Evolutionary conservation across 2,329 filamentous ascomycete genomes (phyloP).

Genomic region (Hortaea sp.): DNA sequence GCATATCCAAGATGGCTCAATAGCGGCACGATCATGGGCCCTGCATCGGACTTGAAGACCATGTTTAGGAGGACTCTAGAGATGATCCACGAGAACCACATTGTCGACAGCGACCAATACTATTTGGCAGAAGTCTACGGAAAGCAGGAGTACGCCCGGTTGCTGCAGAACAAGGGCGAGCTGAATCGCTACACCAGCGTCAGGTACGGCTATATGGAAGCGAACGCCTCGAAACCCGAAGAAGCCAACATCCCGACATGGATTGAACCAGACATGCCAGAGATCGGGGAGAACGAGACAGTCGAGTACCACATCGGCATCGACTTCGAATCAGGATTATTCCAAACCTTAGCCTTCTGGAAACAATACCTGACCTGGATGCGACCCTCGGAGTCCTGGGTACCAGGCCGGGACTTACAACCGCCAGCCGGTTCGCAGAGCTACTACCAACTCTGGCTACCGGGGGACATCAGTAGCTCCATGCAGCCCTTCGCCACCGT

Average conservation of each 20-base stretch:
- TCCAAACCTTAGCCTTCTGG: slow-evolving; percentile 31
- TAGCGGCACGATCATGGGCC: slow-evolving; percentile 37
- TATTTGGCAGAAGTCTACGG: slow-evolving; percentile 44
- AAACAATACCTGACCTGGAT: slow-evolving; percentile 24
- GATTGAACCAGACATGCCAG: slow-evolving; percentile 6
- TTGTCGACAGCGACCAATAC: slow-evolving; percentile 30
- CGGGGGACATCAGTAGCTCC: neutral
- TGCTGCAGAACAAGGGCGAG: slow-evolving; percentile 26
- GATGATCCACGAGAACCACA: slow-evolving; percentile 26
- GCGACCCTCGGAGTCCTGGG: slow-evolving; percentile 8
- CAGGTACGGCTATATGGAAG: slow-evolving; percentile 1
- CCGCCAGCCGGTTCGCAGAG: slow-evolving; percentile 1
- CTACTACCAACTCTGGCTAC: slow-evolving; percentile 2
- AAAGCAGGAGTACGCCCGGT: slow-evolving; percentile 43
- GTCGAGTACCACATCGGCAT: slow-evolving; percentile 38
- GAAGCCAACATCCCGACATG: slow-evolving; percentile 13
- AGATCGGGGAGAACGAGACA: slow-evolving; percentile 19
- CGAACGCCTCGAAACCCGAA: slow-evolving; percentile 13
- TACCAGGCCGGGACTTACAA: neutral
- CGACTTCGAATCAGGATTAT: slow-evolving; percentile 38
- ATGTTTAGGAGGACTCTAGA: slow-evolving; percentile 36
- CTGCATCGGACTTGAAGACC: slow-evolving; percentile 12
- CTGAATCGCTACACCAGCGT: slow-evolving; percentile 2
- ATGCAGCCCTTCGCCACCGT: slow-evolving; percentile 3
- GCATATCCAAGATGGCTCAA: slow-evolving; percentile 37